Conservation (phyloP, 2,329 filamentous ascomycete genomes). For the Neonectria sp. region DNA sequence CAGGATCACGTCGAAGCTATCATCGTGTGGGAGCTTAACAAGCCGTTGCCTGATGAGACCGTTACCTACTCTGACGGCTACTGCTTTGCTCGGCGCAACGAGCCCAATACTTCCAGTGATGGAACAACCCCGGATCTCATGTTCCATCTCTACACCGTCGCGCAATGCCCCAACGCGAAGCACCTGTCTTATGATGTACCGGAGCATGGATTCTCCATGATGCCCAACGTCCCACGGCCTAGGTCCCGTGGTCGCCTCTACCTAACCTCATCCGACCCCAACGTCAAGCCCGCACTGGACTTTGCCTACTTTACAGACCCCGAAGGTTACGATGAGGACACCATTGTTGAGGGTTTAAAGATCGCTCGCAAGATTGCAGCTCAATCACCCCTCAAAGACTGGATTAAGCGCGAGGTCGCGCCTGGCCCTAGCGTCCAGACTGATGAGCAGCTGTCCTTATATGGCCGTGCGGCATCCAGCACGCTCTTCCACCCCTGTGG, state of each 20-base stretch:
- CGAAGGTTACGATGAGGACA: neutral
- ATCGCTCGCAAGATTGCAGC: slow-evolving; percentile 78
- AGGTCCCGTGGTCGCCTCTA: slow-evolving; percentile 78
- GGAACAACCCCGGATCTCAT: slow-evolving; percentile 82
- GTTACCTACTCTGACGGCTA: slow-evolving; percentile 86
- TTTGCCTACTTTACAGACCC: slow-evolving; percentile 3
- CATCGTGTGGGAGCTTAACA: slow-evolving; percentile 77
- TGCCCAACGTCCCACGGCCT: slow-evolving; percentile 71
- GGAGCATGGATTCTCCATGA: slow-evolving; percentile 62
- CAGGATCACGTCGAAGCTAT: slow-evolving; percentile 67
- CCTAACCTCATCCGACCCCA: slow-evolving; percentile 78
- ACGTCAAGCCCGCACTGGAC: slow-evolving; percentile 70
- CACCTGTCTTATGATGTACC: slow-evolving; percentile 64
- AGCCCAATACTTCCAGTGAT: slow-evolving; percentile 72
- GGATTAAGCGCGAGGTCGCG: slow-evolving; percentile 79
- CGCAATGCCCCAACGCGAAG: slow-evolving; percentile 58
- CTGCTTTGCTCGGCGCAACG: slow-evolving; percentile 82
- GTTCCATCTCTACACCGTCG: slow-evolving; percentile 79
- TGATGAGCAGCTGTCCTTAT: slow-evolving; percentile 81
- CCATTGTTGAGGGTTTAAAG: slow-evolving; percentile 68
- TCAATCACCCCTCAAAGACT: slow-evolving; percentile 77
- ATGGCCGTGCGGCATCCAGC: slow-evolving; percentile 79
- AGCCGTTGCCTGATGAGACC: slow-evolving; percentile 76
- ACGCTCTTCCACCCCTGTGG: slow-evolving; percentile 87
- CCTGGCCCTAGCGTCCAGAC: slow-evolving; percentile 62